Percentiles rank a stretch among this genome's conserved stretches.
Evolutionary conservation across 352 stramenopile genomes (phyloP).

Genomic region (Blastocystis sp.): DNA sequence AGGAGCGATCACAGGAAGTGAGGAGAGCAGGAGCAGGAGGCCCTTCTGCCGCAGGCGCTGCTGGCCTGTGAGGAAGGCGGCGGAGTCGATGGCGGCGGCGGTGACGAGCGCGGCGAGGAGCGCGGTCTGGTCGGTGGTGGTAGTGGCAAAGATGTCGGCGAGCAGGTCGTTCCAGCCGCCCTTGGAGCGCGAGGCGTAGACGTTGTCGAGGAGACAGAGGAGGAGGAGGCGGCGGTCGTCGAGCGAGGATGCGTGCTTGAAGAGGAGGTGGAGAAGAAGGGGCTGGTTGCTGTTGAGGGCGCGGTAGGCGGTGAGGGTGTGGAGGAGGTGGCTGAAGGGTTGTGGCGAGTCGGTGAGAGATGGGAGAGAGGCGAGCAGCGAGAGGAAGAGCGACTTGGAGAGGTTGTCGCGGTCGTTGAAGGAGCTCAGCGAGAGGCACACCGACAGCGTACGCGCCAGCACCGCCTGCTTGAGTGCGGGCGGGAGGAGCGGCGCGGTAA

Average conservation of each 20-base stretch:
- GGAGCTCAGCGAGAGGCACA: background rate
- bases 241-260: background rate
- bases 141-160: background rate
- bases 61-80: background rate
- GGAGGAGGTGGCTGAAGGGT: background rate
- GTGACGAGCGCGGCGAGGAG: background rate
- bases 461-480: background rate
- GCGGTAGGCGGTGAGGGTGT: background rate
- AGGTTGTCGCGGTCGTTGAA: background rate
- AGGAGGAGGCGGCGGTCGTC: background rate
- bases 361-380: background rate
- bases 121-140: background rate
- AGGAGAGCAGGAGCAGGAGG: constrained; percentile 14
- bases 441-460: background rate
- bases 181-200: background rate
- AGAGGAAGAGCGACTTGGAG: background rate
- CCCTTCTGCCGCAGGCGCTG: background rate
- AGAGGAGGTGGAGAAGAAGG: background rate
- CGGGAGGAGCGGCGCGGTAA: background rate
- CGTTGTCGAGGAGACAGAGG: background rate
- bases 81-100: background rate
- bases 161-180: background rate
- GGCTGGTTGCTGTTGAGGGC: background rate
- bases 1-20: background rate
- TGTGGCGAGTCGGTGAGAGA: background rate